These are phyloP conservation scores for Didymella exigua DNA, from an alignment of 2,329 filamentous ascomycete genomes.

Conservation along the genomic window DNA sequence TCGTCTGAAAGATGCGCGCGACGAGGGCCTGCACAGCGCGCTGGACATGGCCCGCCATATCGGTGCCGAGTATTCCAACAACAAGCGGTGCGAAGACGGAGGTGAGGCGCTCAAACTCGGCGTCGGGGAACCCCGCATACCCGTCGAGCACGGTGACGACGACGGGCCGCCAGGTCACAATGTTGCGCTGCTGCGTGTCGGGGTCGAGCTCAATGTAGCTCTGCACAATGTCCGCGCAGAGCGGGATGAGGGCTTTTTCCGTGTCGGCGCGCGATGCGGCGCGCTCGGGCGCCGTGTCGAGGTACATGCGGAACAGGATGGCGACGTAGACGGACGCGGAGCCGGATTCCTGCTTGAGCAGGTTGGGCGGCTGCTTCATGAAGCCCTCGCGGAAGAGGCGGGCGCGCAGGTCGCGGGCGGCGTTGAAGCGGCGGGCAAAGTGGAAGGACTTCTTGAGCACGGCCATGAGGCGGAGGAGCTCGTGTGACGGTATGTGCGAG, in stretches of 20 bases:
- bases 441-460: conserved; percentile 95
- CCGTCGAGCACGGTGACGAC: conserved; percentile 97
- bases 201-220: conserved; percentile 87
- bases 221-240: conserved; percentile 92
- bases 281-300: conserved; percentile 82
- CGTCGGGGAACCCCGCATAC: conserved; percentile 79
- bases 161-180: conserved; percentile 94
- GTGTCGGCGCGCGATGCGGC: conserved; percentile 80
- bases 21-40: conserved; percentile 77
- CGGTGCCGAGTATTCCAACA: conserved; percentile 80
- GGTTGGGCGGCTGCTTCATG: conserved; percentile 98
- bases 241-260: conserved; percentile 87
- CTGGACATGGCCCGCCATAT: conserved; percentile 80
- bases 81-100: conserved; percentile 83
- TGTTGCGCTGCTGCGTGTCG: conserved; percentile 95
- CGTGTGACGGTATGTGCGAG: conserved; percentile 84
- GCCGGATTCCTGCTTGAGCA: conserved; percentile 95
- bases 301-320: conserved; percentile 97
- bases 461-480: conserved; percentile 90
- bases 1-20: conserved; percentile 75
- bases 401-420: conserved; percentile 93
- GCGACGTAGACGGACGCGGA: conserved; percentile 93
- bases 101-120: conserved; percentile 80
- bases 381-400: conserved; percentile 96
- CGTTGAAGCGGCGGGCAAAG: conserved; percentile 97